These are phyloP conservation scores for Rehmannia glutinosa DNA, from an alignment of 257 asterid species.

Conservation along the genomic window DNA sequence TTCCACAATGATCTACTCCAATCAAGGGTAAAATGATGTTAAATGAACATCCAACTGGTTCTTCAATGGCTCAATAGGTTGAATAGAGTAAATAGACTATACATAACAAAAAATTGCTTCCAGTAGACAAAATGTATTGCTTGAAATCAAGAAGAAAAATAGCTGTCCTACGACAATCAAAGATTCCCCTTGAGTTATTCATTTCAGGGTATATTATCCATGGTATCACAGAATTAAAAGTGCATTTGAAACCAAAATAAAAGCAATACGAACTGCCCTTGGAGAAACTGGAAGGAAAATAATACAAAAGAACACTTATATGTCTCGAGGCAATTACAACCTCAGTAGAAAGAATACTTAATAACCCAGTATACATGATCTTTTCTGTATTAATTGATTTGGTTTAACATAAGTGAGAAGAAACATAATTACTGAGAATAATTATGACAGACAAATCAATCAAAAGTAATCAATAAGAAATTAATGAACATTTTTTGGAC, in stretches of 20 bases:
- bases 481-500: neutral
- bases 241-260: constrained; percentile 1
- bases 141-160: neutral
- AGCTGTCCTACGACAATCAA: neutral
- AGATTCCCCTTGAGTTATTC: neutral
- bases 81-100: neutral
- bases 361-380: neutral
- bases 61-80: neutral
- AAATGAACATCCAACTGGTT: neutral
- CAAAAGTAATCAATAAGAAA: neutral
- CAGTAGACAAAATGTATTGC: neutral
- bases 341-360: neutral
- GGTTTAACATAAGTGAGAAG: neutral
- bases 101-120: neutral
- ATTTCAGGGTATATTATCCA: neutral
- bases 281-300: constrained; percentile 1
- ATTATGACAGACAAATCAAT: neutral
- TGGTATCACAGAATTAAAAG: neutral
- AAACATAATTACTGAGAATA: neutral
- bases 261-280: neutral
- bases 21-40: neutral
- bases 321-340: neutral
- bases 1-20: neutral
- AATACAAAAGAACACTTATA: neutral
- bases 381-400: neutral